Evolutionary conservation across 1,284 basidiomycete species (phyloP).

Genomic region (Trichosporon asahii): DNA sequence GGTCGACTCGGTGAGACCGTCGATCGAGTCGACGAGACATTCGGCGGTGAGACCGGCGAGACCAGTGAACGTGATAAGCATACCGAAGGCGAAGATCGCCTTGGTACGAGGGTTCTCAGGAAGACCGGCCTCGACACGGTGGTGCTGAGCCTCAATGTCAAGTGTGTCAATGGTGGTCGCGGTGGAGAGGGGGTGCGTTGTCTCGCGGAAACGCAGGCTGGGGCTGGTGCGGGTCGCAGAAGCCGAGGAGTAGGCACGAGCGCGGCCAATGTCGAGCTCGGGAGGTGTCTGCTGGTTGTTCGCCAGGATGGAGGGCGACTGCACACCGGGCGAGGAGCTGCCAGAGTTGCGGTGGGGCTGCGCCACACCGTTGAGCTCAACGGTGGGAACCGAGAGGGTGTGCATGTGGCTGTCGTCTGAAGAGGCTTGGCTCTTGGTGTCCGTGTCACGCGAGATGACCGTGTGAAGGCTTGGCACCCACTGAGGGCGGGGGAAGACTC

Average conservation of each 20-base stretch:
- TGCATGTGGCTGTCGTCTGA: conserved; percentile 2
- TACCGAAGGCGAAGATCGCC: conserved; percentile 43
- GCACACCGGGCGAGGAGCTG: neutral
- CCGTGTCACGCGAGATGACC: conserved; percentile 18
- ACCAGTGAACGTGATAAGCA: conserved; percentile 44
- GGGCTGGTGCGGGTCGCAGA: neutral
- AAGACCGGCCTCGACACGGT: neutral
- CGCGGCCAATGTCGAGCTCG: conserved; percentile 2
- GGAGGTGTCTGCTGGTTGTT: neutral
- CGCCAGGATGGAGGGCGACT: conserved; percentile 4
- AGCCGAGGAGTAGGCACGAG: neutral
- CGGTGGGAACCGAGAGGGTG: neutral
- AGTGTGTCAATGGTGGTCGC: neutral
- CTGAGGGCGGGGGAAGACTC: conserved; percentile 47
- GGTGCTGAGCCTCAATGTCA: conserved; percentile 19
- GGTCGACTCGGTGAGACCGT: conserved; percentile 58
- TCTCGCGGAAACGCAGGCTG: conserved; percentile 4
- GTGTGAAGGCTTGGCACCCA: conserved; percentile 44
- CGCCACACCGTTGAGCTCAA: neutral
- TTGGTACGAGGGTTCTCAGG: conserved; percentile 11
- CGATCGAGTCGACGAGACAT: conserved; percentile 74
- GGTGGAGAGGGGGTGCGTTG: neutral
- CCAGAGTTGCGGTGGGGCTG: neutral
- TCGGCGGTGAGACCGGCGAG: conserved; percentile 70
- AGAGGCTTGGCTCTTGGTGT: neutral